These are phyloP conservation scores for Monosporascus sp. DNA, from an alignment of 2,329 filamentous ascomycete species.

Conservation along the genomic window DNA sequence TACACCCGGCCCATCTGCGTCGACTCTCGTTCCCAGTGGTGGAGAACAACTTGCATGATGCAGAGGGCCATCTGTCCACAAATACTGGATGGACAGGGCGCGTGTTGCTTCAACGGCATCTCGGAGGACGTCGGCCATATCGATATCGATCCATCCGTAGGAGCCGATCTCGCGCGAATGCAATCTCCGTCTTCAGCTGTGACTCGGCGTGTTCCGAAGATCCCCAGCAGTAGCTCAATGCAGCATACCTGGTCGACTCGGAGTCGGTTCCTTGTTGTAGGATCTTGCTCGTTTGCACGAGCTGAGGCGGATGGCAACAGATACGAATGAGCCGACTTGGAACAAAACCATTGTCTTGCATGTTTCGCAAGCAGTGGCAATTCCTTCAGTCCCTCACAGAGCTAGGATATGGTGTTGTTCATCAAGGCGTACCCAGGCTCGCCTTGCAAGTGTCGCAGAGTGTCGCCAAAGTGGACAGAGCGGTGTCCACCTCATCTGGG, in stretches of 20 bases:
- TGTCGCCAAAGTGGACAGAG: not conserved
- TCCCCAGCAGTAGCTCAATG: constrained; percentile 6
- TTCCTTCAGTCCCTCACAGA: not conserved
- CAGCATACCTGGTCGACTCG: not conserved
- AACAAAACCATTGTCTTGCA: not conserved
- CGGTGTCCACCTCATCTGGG: no score
- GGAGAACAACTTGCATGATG: not conserved
- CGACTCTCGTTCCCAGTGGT: not conserved
- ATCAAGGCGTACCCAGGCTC: not conserved
- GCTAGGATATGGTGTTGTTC: not conserved
- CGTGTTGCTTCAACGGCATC: not conserved
- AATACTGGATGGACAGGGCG: not conserved
- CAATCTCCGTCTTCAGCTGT: constrained; percentile 2
- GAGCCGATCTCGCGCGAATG: not conserved
- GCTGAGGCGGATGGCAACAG: not conserved
- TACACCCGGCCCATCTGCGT: no score
- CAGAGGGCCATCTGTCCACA: not conserved
- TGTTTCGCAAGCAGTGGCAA: not conserved
- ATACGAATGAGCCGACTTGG: constrained; percentile 2
- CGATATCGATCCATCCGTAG: not conserved
- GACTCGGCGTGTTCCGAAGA: constrained; percentile 1
- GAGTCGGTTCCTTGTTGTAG: not conserved
- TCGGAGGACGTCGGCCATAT: not conserved
- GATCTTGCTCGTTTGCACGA: not conserved
- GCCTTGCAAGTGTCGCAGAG: constrained; percentile 1